A percentile compares a stretch with the other conserved stretches of the same genome.
Conservation (phyloP, 352 stramenopile genomes). For the Phytophthora palmivora region DNA sequence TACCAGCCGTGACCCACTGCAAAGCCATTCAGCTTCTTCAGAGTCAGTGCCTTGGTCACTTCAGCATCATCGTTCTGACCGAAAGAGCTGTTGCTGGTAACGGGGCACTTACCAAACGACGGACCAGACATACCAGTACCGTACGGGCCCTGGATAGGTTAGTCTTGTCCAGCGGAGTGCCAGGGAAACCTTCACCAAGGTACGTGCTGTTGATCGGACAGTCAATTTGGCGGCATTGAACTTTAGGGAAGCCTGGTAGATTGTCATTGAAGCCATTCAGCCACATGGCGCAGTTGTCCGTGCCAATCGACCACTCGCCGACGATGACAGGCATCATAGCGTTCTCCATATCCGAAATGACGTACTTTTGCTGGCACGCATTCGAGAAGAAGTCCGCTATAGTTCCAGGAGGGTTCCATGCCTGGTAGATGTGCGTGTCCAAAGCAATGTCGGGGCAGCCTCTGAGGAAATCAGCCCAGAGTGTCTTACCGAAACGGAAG, state of each 20-base stretch:
- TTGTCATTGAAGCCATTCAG: slow-evolving; percentile 92
- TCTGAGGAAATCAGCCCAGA: slow-evolving; percentile 80
- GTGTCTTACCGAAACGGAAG: slow-evolving; percentile 90
- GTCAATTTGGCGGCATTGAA: slow-evolving; percentile 85
- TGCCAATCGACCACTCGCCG: slow-evolving; percentile 94
- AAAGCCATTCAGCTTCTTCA: slow-evolving; percentile 94
- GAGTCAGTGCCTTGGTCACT: slow-evolving; percentile 82
- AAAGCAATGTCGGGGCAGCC: slow-evolving; percentile 93
- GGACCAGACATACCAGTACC: slow-evolving; percentile 85
- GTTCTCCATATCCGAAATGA: slow-evolving; percentile 92
- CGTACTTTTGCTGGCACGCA: slow-evolving; percentile 91
- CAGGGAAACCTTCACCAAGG: slow-evolving; percentile 90
- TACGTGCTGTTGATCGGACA: slow-evolving; percentile 91
- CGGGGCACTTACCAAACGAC: slow-evolving; percentile 90
- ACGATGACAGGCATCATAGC: slow-evolving; percentile 95
- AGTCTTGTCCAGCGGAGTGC: slow-evolving; percentile 89
- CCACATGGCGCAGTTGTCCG: slow-evolving; percentile 90
- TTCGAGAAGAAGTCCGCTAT: slow-evolving; percentile 92
- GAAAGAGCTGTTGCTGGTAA: slow-evolving; percentile 85
- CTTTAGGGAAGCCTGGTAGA: slow-evolving; percentile 92
- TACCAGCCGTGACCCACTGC: slow-evolving; percentile 93
- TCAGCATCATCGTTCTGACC: slow-evolving; percentile 82
- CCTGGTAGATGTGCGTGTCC: slow-evolving; percentile 97
- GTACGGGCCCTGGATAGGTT: slow-evolving; percentile 90
- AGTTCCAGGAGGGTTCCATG: slow-evolving; percentile 79